Base-by-base conservation (phyloP, 192 early-diverging fungal species). In the Coemansia sp. region DNA sequence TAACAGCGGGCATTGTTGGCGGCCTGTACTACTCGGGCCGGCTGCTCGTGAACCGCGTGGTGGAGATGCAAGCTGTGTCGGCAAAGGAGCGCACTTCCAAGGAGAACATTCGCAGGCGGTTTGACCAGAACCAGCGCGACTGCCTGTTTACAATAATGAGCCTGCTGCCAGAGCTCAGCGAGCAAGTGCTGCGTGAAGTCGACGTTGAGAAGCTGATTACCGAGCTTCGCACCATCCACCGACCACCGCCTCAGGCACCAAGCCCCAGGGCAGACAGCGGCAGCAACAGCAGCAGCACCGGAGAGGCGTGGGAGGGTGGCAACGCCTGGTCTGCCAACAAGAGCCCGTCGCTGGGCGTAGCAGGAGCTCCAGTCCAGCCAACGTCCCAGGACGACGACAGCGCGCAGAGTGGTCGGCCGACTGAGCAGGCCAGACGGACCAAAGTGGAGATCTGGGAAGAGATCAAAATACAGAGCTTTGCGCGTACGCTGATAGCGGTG, bases 121-220 rank as follows among this genome's bases (percentile, higher is more conserved):
- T 96, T 70, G 90, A 95, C 62, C 92, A 95, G 82, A 95, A 95
- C 76, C 92, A 93, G 65, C 85, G 88, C 48, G 96, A 98, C 80
- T 95, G 93, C 70, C 72, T 85, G 18, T 93, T 92, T 56, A 89
- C 90, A 4, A 88, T 95, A n/a, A 71, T 88, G 60, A 86, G 90
- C 32, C 83, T 95, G 34, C 69, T 97, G 40, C 92, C 94, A 0
- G 87, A 88, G 22, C 71, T 96, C 34, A 84, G 84, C 53, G 90
- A 93, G 42, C 85, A 92, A 35, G 75, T 98, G 0, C 80, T 91
- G 50, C 83, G 85, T 18, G 83, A 86, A 41, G 84, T 91, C 4
- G 87, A 95, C 38, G 92, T 97, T 1, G 95, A 98, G 55, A 58
- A 60, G 41, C 62, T 81, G 46, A 81, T 81, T 43, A 61, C 72